phyloP scores from a whole-genome alignment of 257 asterid species.

The Penstemon davidsonii region DNA sequence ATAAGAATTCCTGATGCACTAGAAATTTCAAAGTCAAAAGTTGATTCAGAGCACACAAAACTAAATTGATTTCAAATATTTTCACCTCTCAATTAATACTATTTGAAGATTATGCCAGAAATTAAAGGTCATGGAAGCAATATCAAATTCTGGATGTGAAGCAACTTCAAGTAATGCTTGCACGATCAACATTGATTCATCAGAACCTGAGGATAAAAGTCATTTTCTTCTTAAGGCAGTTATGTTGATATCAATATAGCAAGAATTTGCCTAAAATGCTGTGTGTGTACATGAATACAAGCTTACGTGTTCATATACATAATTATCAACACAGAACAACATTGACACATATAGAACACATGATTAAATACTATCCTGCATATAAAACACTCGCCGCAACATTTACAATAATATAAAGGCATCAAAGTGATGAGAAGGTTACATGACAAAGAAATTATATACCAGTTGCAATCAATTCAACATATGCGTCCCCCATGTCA shows the following conservation, averaged over 20 bases:
- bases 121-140: conserved; percentile 98
- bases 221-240: conserved; percentile 26
- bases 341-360: neutral
- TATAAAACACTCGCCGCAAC: conserved; percentile 12
- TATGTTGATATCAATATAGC: conserved; percentile 12
- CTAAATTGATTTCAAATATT: conserved; percentile 19
- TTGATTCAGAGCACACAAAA: conserved; percentile 27
- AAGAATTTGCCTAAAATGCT: conserved; percentile 12
- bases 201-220: conserved; percentile 74
- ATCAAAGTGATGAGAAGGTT: conserved; percentile 19
- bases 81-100: conserved; percentile 73
- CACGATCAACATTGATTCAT: conserved; percentile 90
- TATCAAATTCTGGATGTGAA: conserved; percentile 96
- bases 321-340: too few relatives aligned
- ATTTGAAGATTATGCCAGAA: conserved; percentile 98
- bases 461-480: conserved; percentile 96
- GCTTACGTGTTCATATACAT: too few relatives aligned
- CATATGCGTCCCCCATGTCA: conserved; percentile 98
- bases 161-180: conserved; percentile 95
- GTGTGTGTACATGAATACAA: neutral
- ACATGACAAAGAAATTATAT: conserved; percentile 33
- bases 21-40: conserved; percentile 32
- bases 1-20: conserved; percentile 66
- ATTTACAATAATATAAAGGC: conserved; percentile 14
- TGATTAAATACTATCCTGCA: neutral